Percentiles rank a stretch among this genome's conserved stretches.
Conservation (phyloP, 345 rosid genomes). For the Barbarea vulgaris region DNA sequence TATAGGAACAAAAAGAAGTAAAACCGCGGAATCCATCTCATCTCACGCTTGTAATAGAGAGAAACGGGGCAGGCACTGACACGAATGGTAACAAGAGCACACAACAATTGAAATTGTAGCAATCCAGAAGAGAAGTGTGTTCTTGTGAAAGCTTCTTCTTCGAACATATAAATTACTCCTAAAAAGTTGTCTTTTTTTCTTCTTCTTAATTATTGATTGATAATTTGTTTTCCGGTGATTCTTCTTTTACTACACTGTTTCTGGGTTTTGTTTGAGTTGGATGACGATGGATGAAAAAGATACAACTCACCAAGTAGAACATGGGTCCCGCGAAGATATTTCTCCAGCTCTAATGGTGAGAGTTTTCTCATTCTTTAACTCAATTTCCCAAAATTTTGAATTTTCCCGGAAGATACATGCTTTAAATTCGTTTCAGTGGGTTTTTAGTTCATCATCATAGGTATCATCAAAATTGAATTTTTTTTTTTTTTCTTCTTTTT, state of each 20-base stretch:
- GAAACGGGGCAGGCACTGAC: conserved; percentile 23
- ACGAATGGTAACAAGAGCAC: background rate
- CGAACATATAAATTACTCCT: background rate
- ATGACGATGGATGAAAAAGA: conserved; percentile 12
- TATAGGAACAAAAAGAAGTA: background rate
- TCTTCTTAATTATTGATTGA: background rate
- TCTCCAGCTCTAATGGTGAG: conserved; percentile 36
- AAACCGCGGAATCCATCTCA: conserved; percentile 12
- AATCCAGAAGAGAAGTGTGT: background rate
- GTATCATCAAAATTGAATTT: background rate
- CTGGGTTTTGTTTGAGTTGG: conserved; percentile 22
- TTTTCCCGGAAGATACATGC: background rate
- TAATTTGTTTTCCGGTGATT: background rate
- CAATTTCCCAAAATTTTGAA: background rate
- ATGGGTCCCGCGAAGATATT: conserved; percentile 18
- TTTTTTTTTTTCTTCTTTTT: background rate
- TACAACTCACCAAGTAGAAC: background rate
- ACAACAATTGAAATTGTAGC: background rate
- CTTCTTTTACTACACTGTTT: background rate
- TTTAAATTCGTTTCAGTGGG: background rate
- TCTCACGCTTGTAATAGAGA: background rate
- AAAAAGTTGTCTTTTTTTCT: background rate
- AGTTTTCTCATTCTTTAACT: conserved; percentile 1
- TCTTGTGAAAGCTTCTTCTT: background rate
- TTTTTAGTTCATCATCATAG: background rate